phyloP scores from a whole-genome alignment of 1,139 yeast species.

The Yamadazyma pseudoaaseri region DNA sequence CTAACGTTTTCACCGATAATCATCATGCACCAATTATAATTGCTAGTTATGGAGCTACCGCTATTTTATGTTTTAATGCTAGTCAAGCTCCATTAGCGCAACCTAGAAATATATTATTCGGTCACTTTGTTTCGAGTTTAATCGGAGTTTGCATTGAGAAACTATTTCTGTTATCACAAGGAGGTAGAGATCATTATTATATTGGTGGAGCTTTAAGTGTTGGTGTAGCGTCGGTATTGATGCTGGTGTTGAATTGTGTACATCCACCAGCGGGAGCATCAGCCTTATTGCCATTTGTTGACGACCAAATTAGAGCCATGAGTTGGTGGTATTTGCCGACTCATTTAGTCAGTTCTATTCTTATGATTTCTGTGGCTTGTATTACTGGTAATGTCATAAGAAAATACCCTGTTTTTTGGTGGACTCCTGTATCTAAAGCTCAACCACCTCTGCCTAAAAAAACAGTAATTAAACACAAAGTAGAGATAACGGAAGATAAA shows the following conservation, averaged over 20 bases:
- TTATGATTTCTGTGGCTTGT: slow-evolving; percentile 53
- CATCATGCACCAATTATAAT: slow-evolving; percentile 53
- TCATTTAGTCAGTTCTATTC: slow-evolving; percentile 50
- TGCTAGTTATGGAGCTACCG: slow-evolving; percentile 68
- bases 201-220: slow-evolving; percentile 63
- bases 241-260: slow-evolving; percentile 58
- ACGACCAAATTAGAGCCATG: slow-evolving; percentile 43
- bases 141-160: slow-evolving; percentile 58
- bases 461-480: slow-evolving; percentile 2
- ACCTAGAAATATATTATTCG: slow-evolving; percentile 59
- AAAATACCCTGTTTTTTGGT: slow-evolving; percentile 63
- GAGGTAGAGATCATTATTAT: slow-evolving; percentile 51
- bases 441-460: slow-evolving; percentile 4
- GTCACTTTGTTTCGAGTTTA: slow-evolving; percentile 54
- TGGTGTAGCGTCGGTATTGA: slow-evolving; percentile 52
- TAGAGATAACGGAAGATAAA: slow-evolving; percentile 20
- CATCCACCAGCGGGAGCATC: slow-evolving; percentile 81
- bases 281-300: slow-evolving; percentile 59
- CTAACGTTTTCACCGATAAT: slow-evolving; percentile 42
- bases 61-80: slow-evolving; percentile 60
- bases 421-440: slow-evolving; percentile 40
- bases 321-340: slow-evolving; percentile 72
- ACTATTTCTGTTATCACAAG: slow-evolving; percentile 43
- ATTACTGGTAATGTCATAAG: slow-evolving; percentile 57
- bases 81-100: slow-evolving; percentile 61